Base-by-base conservation (phyloP, 495 filamentous ascomycete species). In the Neurospora sublineolata region DNA sequence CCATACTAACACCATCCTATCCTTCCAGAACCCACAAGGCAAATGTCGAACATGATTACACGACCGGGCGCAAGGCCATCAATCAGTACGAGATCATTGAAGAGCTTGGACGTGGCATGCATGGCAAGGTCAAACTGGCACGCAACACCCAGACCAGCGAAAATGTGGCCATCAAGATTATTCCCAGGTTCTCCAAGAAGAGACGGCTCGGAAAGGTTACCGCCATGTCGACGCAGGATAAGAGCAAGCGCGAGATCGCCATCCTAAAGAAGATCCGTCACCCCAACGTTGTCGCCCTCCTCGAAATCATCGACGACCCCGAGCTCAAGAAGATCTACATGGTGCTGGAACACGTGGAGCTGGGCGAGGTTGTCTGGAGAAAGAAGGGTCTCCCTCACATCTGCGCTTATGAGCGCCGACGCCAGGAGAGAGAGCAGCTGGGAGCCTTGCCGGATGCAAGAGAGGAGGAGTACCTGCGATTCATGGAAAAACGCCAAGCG, bases 221-320 rank as follows among this genome's bases (percentile, higher is more conserved):
- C 4, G 85, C 85, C 68, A 78, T 79, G 78, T 84, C 83, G 37
- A 90, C 92, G 27, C 92, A 94, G 76, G 93, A 96, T 78, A 97
- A 97, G 83, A 94, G 97, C 72, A 97, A 97, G 83, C 90, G 90
- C 77, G 95, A 99, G 83, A 94, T 99, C 73, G 95, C 95, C 73
- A 97, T 99, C 70, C 83, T 99, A 72, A 99, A 99, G 81, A 98
- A 98, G 84, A 95, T 94, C 60, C 90, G 94, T 16, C 95, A 99
- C 81, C 90, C 93, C 18, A 97, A 98, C 74, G 92, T 99, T 46
- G 96, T 98, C 72, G 93, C 91, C 76, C 84, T 99, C 68, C 86
- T 97, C 36, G 95, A 99, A 80, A 94, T 99, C 76, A 98, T 99
- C 76, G 95, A 99, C 76, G 95, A 99, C 79, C 93, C 94, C 1